Conservation (phyloP, 495 filamentous ascomycete genomes). For the Mycothermus thermophilus region DNA sequence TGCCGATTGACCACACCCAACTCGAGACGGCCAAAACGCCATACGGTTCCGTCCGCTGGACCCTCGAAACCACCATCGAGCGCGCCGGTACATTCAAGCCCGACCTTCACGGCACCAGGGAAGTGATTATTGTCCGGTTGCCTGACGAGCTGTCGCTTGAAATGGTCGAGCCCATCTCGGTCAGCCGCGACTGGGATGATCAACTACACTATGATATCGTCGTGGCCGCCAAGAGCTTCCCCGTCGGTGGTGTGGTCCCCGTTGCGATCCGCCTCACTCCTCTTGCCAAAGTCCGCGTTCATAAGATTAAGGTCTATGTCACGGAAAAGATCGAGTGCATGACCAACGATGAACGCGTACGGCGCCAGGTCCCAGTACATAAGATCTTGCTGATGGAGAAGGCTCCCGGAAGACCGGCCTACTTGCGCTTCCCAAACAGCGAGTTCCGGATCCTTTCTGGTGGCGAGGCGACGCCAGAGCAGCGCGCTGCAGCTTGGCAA, state of each 20-base stretch:
- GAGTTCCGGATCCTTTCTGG: constrained; percentile 67
- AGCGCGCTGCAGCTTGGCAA: constrained; percentile 31
- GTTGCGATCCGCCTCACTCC: constrained; percentile 97
- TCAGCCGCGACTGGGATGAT: constrained; percentile 94
- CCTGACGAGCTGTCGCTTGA: constrained; percentile 88
- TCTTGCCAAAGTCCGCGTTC: constrained; percentile 89
- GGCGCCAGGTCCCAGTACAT: constrained; percentile 67
- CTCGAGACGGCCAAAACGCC: constrained; percentile 88
- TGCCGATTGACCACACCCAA: constrained; percentile 81
- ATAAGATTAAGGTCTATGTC: constrained; percentile 88
- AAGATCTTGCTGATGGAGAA: constrained; percentile 90
- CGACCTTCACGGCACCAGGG: constrained; percentile 72
- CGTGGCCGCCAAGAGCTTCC: constrained; percentile 96
- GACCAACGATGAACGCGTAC: constrained; percentile 74
- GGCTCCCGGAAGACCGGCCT: constrained; percentile 63
- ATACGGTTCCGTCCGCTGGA: constrained; percentile 76
- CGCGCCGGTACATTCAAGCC: constrained; percentile 84
- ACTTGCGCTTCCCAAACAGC: constrained; percentile 65
- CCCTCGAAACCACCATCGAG: constrained; percentile 77
- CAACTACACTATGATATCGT: constrained; percentile 98
- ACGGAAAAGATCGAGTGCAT: constrained; percentile 93
- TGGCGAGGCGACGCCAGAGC: constrained; percentile 46
- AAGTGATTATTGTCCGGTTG: constrained; percentile 74
- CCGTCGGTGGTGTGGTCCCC: constrained; percentile 79
- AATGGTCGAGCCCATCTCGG: constrained; percentile 90